These are phyloP conservation scores for Syzygium aromaticum DNA, from an alignment of 345 rosid genomes.

Conservation along the genomic window DNA sequence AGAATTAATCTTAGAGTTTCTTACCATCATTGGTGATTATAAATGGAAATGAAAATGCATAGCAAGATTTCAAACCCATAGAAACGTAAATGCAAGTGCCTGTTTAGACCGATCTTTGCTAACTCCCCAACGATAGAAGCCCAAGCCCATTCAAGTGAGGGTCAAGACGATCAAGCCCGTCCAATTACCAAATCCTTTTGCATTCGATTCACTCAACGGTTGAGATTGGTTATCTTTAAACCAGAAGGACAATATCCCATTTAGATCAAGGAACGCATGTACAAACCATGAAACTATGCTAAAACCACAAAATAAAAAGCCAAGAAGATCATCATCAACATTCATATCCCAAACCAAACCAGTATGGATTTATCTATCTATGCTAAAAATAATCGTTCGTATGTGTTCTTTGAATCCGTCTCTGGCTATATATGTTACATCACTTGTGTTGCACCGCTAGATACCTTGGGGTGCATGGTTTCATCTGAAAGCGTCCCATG, in stretches of 20 bases:
- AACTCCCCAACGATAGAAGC: background rate
- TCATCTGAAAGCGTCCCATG: background rate
- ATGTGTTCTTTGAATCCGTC: too few species aligned
- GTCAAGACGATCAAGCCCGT: background rate
- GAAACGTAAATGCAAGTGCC: background rate
- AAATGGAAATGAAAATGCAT: background rate
- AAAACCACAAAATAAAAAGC: background rate
- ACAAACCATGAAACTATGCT: background rate
- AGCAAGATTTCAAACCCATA: background rate
- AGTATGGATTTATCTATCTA: background rate
- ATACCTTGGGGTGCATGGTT: background rate
- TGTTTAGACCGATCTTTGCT: background rate
- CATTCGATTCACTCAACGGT: background rate
- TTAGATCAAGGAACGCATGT: background rate
- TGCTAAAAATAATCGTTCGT: background rate
- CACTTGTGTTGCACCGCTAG: conserved; percentile 8
- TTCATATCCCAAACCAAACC: fast-evolving
- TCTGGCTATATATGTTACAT: background rate
- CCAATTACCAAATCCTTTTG: background rate
- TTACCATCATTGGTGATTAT: background rate
- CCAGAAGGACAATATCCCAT: background rate
- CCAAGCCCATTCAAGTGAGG: background rate
- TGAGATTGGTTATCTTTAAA: background rate
- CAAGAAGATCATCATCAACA: background rate
- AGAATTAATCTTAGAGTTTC: background rate